Conservation (phyloP, 1,139 yeast genomes). For the Pichia inconspicua region DNA sequence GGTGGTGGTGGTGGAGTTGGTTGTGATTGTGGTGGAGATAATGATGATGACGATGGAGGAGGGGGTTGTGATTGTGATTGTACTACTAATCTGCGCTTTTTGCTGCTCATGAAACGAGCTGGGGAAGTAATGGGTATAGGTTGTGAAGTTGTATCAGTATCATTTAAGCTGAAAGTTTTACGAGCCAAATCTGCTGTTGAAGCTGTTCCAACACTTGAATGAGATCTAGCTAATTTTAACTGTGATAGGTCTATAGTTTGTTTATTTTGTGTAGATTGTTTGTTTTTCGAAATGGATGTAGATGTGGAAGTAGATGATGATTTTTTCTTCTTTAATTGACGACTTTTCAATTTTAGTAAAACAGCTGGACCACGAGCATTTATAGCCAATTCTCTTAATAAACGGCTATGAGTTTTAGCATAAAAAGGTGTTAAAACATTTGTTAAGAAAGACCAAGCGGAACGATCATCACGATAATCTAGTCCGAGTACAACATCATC, state of each 20-base stretch:
- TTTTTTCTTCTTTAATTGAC: background rate
- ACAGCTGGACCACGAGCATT: slow-evolving; percentile 26
- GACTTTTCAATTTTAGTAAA: slow-evolving; percentile 4
- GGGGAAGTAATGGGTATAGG: background rate
- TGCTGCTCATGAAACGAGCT: slow-evolving; percentile 10
- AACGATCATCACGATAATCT: slow-evolving; percentile 20
- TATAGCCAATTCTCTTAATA: slow-evolving; percentile 21
- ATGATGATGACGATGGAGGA: background rate
- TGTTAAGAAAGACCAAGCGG: slow-evolving; percentile 23
- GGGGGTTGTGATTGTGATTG: background rate
- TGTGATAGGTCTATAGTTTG: slow-evolving; percentile 14
- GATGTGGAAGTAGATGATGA: background rate
- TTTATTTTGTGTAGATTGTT: background rate
- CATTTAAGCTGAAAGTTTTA: slow-evolving; percentile 27
- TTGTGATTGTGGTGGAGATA: background rate
- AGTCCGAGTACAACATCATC: slow-evolving; percentile 26
- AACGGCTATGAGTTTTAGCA: slow-evolving; percentile 19
- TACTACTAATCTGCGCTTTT: slow-evolving; percentile 9
- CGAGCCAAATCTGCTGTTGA: slow-evolving; percentile 21
- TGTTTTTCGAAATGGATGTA: background rate
- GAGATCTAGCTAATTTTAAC: slow-evolving; percentile 19
- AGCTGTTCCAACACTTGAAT: slow-evolving; percentile 17
- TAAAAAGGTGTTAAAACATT: slow-evolving; percentile 25
- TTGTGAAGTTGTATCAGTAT: slow-evolving; percentile 2
- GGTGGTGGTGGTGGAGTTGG: background rate